These are phyloP conservation scores for Chaetomiaceae sp. DNA, from an alignment of 2,329 filamentous ascomycete genomes.

Conservation along the genomic window DNA sequence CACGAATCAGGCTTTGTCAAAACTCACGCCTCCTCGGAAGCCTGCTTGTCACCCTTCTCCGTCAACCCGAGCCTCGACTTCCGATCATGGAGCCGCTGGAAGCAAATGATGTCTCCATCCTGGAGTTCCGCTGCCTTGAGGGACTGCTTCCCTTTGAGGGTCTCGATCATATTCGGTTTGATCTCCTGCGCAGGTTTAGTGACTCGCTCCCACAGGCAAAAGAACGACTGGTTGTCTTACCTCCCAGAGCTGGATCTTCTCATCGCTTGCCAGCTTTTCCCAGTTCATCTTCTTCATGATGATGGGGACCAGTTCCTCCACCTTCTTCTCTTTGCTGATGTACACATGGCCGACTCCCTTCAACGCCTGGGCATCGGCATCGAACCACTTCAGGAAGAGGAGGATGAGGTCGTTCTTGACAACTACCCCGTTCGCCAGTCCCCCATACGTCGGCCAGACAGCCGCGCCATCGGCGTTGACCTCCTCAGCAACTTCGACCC, in stretches of 20 bases:
- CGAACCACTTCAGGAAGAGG: slow-evolving; percentile 90
- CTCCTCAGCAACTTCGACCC: slow-evolving; percentile 74
- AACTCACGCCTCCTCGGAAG: slow-evolving; percentile 34
- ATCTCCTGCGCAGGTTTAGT: slow-evolving; percentile 61
- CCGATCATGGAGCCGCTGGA: slow-evolving; percentile 62
- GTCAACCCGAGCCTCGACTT: slow-evolving; percentile 40
- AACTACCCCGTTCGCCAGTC: slow-evolving; percentile 52
- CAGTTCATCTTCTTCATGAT: slow-evolving; percentile 84
- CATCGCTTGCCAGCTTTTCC: slow-evolving; percentile 64
- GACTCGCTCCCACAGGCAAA: not conserved
- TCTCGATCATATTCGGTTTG: slow-evolving; percentile 95
- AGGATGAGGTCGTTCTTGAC: slow-evolving; percentile 65
- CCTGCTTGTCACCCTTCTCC: slow-evolving; percentile 39
- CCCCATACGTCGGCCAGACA: slow-evolving; percentile 61
- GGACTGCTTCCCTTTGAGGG: slow-evolving; percentile 85
- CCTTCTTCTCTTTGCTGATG: slow-evolving; percentile 80
- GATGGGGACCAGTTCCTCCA: slow-evolving; percentile 72
- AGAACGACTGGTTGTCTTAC: slow-evolving; percentile 35
- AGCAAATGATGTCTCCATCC: slow-evolving; percentile 94
- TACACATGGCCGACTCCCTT: slow-evolving; percentile 79
- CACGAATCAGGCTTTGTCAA: no score
- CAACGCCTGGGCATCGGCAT: slow-evolving; percentile 69
- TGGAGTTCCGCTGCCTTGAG: slow-evolving; percentile 90
- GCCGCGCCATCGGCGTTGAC: slow-evolving; percentile 63
- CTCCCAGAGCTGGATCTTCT: slow-evolving; percentile 72